Conservation (phyloP, 2,329 filamentous ascomycete genomes). For the Talaromyces sp. region DNA sequence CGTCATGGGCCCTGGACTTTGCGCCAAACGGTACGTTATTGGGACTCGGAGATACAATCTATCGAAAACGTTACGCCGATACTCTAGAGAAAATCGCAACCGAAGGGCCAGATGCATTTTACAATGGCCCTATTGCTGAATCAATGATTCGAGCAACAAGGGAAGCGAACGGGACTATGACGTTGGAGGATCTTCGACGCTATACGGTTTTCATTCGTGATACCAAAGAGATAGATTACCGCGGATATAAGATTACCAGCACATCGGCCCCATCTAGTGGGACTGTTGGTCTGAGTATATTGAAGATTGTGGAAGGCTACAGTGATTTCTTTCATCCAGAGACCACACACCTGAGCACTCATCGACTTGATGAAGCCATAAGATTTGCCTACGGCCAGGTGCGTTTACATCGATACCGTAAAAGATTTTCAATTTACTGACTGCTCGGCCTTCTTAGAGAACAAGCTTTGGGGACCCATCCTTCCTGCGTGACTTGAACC, state of each 20-base stretch:
- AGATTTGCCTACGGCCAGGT: slow-evolving; percentile 74
- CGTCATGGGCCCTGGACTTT: slow-evolving; percentile 81
- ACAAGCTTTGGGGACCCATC: slow-evolving; percentile 76
- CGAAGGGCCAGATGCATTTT: slow-evolving; percentile 68
- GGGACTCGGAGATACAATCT: slow-evolving; percentile 69
- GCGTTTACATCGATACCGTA: not conserved
- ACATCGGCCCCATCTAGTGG: slow-evolving; percentile 72
- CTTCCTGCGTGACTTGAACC: slow-evolving; percentile 60
- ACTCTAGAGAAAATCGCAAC: slow-evolving; percentile 73
- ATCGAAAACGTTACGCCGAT: slow-evolving; percentile 71
- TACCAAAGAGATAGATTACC: slow-evolving; percentile 60
- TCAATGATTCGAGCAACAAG: slow-evolving; percentile 67
- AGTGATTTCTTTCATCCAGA: slow-evolving; percentile 55
- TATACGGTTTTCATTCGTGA: slow-evolving; percentile 66
- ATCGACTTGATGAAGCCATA: slow-evolving; percentile 82
- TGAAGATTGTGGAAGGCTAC: slow-evolving; percentile 82
- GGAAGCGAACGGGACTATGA: slow-evolving; percentile 75
- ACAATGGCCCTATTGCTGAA: slow-evolving; percentile 66
- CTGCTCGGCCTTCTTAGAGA: slow-evolving; percentile 44
- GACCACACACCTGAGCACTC: slow-evolving; percentile 63
- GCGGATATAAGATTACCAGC: slow-evolving; percentile 63
- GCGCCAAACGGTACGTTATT: slow-evolving; percentile 73
- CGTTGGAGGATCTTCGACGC: slow-evolving; percentile 66
- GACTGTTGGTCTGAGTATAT: slow-evolving; percentile 64
- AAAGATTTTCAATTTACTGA: not conserved